Percentiles rank a stretch among this genome's conserved stretches.
Conservation (phyloP, 495 filamentous ascomycete genomes). For the Cudoniella acicularis region DNA sequence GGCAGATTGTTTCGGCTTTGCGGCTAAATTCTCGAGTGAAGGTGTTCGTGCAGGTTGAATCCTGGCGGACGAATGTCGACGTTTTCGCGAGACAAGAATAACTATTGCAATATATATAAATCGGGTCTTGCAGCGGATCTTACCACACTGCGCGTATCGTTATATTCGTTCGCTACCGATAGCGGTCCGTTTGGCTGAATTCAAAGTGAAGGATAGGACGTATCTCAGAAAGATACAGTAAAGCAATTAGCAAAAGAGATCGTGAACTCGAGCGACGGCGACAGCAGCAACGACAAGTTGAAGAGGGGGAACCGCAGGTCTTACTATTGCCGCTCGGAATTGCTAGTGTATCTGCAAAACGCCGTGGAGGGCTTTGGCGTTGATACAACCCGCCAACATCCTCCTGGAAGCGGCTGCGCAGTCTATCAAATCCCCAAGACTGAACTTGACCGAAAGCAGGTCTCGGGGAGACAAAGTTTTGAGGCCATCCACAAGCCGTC, state of each 20-base stretch:
- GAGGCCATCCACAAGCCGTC: background rate
- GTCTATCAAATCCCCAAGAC: background rate
- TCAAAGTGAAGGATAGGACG: constrained; percentile 14
- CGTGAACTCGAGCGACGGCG: background rate
- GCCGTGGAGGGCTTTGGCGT: background rate
- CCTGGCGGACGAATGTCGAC: background rate
- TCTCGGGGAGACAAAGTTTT: background rate
- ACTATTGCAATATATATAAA: background rate
- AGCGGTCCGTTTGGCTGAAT: background rate
- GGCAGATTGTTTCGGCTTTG: constrained; percentile 8
- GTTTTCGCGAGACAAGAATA: background rate
- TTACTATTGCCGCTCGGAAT: background rate
- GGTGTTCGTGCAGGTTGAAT: background rate
- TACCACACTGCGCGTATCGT: background rate
- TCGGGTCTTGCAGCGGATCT: background rate
- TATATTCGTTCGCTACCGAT: no score
- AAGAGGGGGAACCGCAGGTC: background rate
- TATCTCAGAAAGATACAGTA: constrained; percentile 16
- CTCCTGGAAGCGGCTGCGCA: background rate
- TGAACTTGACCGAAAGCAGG: background rate
- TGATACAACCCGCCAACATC: background rate
- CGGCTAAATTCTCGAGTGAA: background rate
- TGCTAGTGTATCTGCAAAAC: background rate
- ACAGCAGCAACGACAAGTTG: background rate
- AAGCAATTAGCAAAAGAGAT: background rate